Evolutionary conservation across 148 eudicot genomes (phyloP), one percentile per base, ranked within the genome.

Genomic region (Rhododendron ferrugineum): DNA sequence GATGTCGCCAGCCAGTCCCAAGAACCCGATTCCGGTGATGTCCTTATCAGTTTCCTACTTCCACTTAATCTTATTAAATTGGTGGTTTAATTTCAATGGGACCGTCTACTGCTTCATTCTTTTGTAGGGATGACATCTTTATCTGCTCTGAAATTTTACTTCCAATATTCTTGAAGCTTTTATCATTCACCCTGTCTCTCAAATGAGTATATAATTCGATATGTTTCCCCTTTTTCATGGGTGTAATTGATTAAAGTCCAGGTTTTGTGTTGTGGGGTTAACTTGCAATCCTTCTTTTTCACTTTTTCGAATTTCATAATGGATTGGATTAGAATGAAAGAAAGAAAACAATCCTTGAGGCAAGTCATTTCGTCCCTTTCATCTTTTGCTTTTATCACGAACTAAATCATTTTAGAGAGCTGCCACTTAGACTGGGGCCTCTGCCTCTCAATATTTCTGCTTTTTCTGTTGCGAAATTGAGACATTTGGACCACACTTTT

Each of bases 251-350:
- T 64, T 80, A 80, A 85, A 85, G 78, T 80, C 16, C 13, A 66
- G 23, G 58, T 40, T 49, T 85, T 79, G 85, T 42, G 82, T 85
- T 79, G 85, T 42, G 82, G 85, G 84, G 68, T 62, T 78, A 26
- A 28, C 76, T 8, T 7, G 20, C 18, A 10, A 50, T 82, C 10
- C 2, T 78, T 82, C 20, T 64, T 40, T 37, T 52, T 32, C 49
- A 32, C 78, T 37, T 13, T 79, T 4, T 52, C 42, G 22, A 68
- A 46, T 52, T 56, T 28, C 83, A 50, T 74, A 82, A 62, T 82
- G 84, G 36, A 42, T 72, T 70, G 82, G 86, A 83, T 79, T 68
- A 56, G 84, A 88, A 50, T 36, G 79, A 28, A 79, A 80, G 80
- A 42, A 78, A 30, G 5, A 44, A 70, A 78, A 11, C 40, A 15